Evolutionary conservation across 2,329 filamentous ascomycete genomes (phyloP).

Genomic region (Fusarium nanum): DNA sequence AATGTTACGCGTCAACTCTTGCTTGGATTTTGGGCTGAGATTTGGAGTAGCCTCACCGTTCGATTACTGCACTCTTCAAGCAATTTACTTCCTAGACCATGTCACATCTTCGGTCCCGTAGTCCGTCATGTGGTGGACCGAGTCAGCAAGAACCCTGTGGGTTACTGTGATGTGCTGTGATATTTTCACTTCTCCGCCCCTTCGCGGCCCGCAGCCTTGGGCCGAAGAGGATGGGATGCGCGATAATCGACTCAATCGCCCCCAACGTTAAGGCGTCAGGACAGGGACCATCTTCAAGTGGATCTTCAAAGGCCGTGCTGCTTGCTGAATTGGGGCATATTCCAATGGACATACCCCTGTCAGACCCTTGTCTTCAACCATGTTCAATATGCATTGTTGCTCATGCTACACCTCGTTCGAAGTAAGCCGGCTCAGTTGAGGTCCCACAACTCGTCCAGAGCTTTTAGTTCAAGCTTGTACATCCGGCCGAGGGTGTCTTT

Average conservation of each 20-base stretch:
- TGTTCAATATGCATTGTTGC: slow-evolving; percentile 42
- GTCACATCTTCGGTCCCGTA: slow-evolving; percentile 28
- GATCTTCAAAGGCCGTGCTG: slow-evolving; percentile 36
- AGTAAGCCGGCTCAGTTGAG: slow-evolving; percentile 28
- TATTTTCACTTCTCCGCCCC: slow-evolving; percentile 34
- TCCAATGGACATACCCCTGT: slow-evolving; percentile 30
- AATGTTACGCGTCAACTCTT: slow-evolving; percentile 28
- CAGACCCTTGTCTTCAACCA: slow-evolving; percentile 26
- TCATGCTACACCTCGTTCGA: slow-evolving; percentile 29
- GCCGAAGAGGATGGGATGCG: slow-evolving; percentile 9
- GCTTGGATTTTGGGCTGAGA: slow-evolving; percentile 29
- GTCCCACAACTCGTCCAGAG: slow-evolving; percentile 38
- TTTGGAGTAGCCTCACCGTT: slow-evolving; percentile 22
- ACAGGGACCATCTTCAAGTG: slow-evolving; percentile 27
- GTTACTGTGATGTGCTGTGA: slow-evolving; percentile 25
- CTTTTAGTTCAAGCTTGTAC: slow-evolving; percentile 39
- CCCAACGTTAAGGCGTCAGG: slow-evolving; percentile 17
- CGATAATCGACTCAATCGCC: slow-evolving; percentile 15
- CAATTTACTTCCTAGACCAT: slow-evolving; percentile 15
- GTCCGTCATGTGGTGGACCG: slow-evolving; percentile 10
- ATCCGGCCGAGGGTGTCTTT: slow-evolving; percentile 30
- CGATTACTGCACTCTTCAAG: slow-evolving; percentile 5
- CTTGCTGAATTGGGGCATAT: slow-evolving; percentile 38
- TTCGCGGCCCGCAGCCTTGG: slow-evolving; percentile 25
- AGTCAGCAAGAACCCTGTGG: slow-evolving; percentile 27